Conservation (phyloP, 2,329 filamentous ascomycete species). For the Sporothrix humicola region DNA sequence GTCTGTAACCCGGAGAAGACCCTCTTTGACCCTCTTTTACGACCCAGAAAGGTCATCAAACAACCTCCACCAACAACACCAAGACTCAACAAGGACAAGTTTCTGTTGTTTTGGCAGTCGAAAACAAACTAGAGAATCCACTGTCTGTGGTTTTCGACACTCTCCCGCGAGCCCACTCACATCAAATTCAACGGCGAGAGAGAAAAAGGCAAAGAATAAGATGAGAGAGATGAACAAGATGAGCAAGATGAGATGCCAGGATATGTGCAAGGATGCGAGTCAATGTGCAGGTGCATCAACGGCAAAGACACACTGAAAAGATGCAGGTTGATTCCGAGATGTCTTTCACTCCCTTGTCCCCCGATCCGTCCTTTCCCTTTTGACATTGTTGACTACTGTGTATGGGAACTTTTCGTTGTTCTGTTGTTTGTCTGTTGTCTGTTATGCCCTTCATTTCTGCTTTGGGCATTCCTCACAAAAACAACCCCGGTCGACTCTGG, state of each 20-base stretch:
- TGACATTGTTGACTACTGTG: neutral
- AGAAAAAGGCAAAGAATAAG: neutral
- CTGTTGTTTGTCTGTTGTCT: neutral
- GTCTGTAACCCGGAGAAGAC: slow-evolving; percentile 12
- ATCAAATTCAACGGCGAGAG: neutral
- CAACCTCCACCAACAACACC: neutral
- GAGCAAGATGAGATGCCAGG: neutral
- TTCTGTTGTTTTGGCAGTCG: too few species aligned
- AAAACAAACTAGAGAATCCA: neutral
- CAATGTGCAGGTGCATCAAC: neutral
- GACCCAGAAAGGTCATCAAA: neutral
- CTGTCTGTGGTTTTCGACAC: slow-evolving; percentile 8
- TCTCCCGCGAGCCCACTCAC: slow-evolving; percentile 5
- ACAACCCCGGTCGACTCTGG: neutral
- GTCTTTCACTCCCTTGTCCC: neutral
- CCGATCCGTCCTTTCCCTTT: slow-evolving; percentile 14
- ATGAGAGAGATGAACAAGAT: slow-evolving; percentile 8
- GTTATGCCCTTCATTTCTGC: slow-evolving; percentile 9
- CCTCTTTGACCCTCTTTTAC: neutral
- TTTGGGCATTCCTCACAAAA: slow-evolving; percentile 17
- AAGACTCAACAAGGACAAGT: slow-evolving; percentile 14
- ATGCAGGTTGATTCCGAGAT: neutral
- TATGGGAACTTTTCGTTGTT: neutral
- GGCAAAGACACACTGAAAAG: neutral
- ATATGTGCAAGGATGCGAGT: neutral